Evolutionary conservation across 495 filamentous ascomycete species (phyloP), one percentile per base, ranked within the genome.

Genomic region (Entonaema liquescens): DNA sequence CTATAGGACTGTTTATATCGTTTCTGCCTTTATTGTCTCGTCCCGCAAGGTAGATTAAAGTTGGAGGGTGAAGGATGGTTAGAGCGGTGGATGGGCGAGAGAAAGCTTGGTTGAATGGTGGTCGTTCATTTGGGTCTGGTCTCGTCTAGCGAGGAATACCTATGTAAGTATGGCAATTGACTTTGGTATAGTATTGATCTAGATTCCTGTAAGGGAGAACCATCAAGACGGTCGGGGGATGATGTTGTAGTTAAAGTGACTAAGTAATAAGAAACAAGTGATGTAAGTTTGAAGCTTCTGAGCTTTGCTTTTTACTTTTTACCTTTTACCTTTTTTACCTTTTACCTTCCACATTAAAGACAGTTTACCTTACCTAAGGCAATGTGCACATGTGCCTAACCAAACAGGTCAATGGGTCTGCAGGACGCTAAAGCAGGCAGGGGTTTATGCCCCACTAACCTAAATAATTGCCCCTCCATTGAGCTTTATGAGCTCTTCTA

Each of bases 391-490:
- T 19, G 40, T 44, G 17, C 40, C 29, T 31, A 31, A 31, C 29
- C 29, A 33, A 33, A 5, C 31, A 33, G 11, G 11, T 33, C 31
- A 9, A 33, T 33, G 11, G 2, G 17, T 2, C 40, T 44, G 40
- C 40, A 44, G 40, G 17, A 19, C 17, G 7, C n/a, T 44, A 44
- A 53, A 38, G 28, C 31, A 40, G 15, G 15, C 62, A 66, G 59
- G 58, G 68, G 49, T 35, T 6, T 15, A 15, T 62, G 65, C 56
- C 70, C 66, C 65, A 58, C 70, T 35, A 36, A n/a, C 53, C 29
- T 13, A 53, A 64, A 29, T 33, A 17, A 17, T 33, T 72, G 69
- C 70, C 70, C 70, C 70, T 72, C 70, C 70, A 71, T 71, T 3
- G 26, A 71, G 61, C 60, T 65, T 35, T 50, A 47, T 40, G 31